Evolutionary conservation across 225 moss, liverwort and hornwort genomes (phyloP).

Genomic region (Anthoceros angustus): DNA sequence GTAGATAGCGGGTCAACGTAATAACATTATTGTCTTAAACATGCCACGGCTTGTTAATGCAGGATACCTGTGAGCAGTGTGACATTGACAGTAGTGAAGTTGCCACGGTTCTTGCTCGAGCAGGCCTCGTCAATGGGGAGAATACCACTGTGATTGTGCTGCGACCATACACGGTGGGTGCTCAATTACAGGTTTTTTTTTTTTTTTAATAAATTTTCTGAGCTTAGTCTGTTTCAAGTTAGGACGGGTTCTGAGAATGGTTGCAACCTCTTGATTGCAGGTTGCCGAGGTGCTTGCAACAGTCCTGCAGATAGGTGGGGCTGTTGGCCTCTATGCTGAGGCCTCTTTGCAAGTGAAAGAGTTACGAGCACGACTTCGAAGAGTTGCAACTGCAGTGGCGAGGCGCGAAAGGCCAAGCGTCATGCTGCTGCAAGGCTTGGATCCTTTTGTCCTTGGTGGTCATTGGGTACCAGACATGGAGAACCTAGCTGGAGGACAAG

Average conservation of each 20-base stretch:
- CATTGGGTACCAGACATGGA: slow-evolving; percentile 59
- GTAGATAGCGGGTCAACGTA: background rate
- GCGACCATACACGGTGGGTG: slow-evolving; percentile 35
- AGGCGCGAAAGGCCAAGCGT: slow-evolving; percentile 35
- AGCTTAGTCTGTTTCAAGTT: background rate
- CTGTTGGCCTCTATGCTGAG: slow-evolving; percentile 42
- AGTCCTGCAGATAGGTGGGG: slow-evolving; percentile 40
- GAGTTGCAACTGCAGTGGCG: slow-evolving; percentile 41
- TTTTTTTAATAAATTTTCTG: background rate
- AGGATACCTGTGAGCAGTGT: slow-evolving; percentile 44
- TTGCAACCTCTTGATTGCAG: slow-evolving; percentile 15
- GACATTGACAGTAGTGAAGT: slow-evolving; percentile 32
- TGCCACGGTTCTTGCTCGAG: slow-evolving; percentile 27
- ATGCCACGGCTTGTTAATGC: slow-evolving; percentile 7
- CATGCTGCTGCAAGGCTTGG: slow-evolving; percentile 41
- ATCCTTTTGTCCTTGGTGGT: slow-evolving; percentile 42
- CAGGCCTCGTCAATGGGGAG: slow-evolving; percentile 31
- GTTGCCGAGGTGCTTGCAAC: slow-evolving; percentile 38
- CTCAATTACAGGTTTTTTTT: too few species aligned
- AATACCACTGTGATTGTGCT: slow-evolving; percentile 33
- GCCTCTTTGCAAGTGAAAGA: slow-evolving; percentile 38
- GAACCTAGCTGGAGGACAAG: slow-evolving; percentile 40
- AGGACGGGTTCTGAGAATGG: background rate
- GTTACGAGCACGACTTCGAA: slow-evolving; percentile 42
- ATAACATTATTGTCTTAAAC: background rate